Evolutionary conservation across 139 green algal genomes (phyloP).

Genomic region (Chlamydomonas incerta): DNA sequence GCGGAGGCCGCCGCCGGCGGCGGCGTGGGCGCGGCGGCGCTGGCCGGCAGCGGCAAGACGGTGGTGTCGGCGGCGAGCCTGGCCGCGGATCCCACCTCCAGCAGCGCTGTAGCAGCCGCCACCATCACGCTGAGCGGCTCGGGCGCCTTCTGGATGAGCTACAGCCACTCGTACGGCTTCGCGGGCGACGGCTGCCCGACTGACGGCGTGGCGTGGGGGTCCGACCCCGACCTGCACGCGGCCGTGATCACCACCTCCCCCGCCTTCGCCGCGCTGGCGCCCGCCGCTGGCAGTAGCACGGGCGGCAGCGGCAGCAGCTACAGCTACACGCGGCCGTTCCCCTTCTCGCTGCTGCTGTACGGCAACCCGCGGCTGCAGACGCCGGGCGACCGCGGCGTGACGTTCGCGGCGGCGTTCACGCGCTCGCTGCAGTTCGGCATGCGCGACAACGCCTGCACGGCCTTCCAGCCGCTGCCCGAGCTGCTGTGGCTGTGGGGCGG

Average conservation of each 20-base stretch:
- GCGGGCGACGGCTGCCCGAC: not conserved
- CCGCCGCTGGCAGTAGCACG: not conserved
- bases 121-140: not conserved
- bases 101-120: not conserved
- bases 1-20: not conserved
- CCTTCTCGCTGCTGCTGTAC: slow-evolving; percentile 26
- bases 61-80: not conserved
- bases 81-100: not conserved
- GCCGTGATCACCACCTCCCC: no score
- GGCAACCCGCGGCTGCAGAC: slow-evolving; percentile 11
- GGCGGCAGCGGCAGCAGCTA: no score
- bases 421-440: not conserved
- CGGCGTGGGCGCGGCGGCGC: not conserved
- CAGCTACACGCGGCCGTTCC: not conserved
- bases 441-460: slow-evolving; percentile 18
- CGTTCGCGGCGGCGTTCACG: not conserved
- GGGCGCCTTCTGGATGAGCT: slow-evolving; percentile 9
- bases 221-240: no score
- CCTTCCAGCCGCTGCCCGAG: slow-evolving; percentile 1
- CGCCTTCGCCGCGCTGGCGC: no score
- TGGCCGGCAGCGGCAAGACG: not conserved
- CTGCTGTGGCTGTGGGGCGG: slow-evolving; percentile 39
- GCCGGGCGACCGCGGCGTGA: not conserved
- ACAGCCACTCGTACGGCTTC: slow-evolving; percentile 15
- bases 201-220: slow-evolving; percentile 13